phyloP scores from a whole-genome alignment of 495 filamentous ascomycete species.

The Aspergillus bridgeri region DNA sequence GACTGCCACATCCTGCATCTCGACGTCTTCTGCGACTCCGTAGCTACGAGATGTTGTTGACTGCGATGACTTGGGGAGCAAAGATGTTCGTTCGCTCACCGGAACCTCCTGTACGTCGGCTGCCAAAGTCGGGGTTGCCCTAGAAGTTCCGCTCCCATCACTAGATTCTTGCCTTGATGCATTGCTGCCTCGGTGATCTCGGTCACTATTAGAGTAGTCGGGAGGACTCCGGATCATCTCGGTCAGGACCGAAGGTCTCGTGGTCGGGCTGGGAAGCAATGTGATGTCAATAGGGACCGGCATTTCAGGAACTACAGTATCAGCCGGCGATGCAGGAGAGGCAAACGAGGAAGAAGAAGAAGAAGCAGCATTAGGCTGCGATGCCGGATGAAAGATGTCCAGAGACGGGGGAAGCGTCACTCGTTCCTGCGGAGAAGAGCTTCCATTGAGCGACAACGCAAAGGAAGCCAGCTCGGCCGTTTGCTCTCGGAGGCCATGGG shows the following conservation, averaged over 20 bases:
- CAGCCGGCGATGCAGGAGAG: neutral
- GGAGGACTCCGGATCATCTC: conserved; percentile 59
- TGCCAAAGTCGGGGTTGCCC: neutral
- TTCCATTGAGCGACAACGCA: conserved; percentile 58
- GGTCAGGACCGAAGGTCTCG: conserved; percentile 57
- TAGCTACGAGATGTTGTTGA: conserved; percentile 24
- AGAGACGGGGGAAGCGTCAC: conserved; percentile 31
- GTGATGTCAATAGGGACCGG: conserved; percentile 14
- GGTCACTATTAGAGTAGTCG: conserved; percentile 26
- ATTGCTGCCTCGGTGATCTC: conserved; percentile 19
- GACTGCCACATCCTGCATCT: conserved; percentile 28
- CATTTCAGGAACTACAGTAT: conserved; percentile 9
- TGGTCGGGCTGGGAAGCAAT: conserved; percentile 6
- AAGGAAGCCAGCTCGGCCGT: conserved; percentile 87
- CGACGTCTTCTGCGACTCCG: conserved; percentile 36
- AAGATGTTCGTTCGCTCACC: conserved; percentile 41
- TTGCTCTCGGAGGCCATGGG: conserved; percentile 77
- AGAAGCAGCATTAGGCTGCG: neutral
- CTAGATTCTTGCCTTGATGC: conserved; percentile 9
- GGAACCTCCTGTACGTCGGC: conserved; percentile 10
- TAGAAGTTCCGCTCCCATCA: conserved; percentile 11
- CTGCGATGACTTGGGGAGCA: conserved; percentile 35
- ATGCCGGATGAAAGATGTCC: conserved; percentile 31
- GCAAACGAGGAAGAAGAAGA: conserved; percentile 1
- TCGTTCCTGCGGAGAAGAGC: conserved; percentile 33